Conservation (phyloP, 116 monocot species). For the Phalaenopsis hybrid region DNA sequence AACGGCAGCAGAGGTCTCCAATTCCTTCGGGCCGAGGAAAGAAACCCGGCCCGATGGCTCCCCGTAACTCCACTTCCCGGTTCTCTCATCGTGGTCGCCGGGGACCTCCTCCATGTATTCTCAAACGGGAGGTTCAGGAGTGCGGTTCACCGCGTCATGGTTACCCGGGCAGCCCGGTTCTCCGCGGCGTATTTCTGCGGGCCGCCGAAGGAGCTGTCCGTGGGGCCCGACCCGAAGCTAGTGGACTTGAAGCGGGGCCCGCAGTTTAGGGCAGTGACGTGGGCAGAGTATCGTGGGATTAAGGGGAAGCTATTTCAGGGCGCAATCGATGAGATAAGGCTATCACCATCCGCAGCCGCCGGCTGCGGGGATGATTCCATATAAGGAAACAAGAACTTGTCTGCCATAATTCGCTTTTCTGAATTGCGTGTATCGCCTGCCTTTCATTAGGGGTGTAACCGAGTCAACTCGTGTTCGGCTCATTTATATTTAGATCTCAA, state of each 20-base stretch:
- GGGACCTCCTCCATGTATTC: constrained; percentile 36
- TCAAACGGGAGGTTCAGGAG: constrained; percentile 33
- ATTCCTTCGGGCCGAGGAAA: constrained; percentile 11
- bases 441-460: too few relatives aligned
- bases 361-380: background rate
- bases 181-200: constrained; percentile 38
- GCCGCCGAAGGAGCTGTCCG: constrained; percentile 12
- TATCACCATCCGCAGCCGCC: background rate
- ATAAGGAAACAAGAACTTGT: too few relatives aligned
- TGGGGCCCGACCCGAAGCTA: constrained; percentile 20
- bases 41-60: constrained; percentile 27
- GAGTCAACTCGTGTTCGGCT: too few relatives aligned
- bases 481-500: too few relatives aligned
- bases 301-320: constrained; percentile 22
- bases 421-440: too few relatives aligned
- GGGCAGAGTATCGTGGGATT: constrained; percentile 27
- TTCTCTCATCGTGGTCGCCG: constrained; percentile 32
- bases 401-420: too few relatives aligned
- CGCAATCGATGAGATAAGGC: constrained; percentile 18
- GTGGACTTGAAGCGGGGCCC: constrained; percentile 2
- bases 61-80: constrained; percentile 15
- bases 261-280: constrained; percentile 30
- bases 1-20: constrained; percentile 56
- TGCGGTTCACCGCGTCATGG: constrained; percentile 35
- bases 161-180: constrained; percentile 19